These are phyloP conservation scores for Phytophthora citrophthora DNA, from an alignment of 352 stramenopile species.

Conservation along the genomic window DNA sequence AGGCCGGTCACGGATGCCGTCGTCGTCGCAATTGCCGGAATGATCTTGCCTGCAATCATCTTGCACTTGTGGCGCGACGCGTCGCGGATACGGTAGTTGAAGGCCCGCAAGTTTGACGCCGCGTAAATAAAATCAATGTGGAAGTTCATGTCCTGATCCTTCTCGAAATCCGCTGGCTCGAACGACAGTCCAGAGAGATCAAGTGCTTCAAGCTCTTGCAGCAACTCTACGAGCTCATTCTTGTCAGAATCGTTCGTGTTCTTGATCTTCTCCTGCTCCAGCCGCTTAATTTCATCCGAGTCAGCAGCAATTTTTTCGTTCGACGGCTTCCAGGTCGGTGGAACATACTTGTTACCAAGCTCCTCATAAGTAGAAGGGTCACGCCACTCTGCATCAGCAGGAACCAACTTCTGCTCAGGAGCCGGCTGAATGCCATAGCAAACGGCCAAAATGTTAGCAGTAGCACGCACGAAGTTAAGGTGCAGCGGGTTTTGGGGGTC, in stretches of 20 bases:
- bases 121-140: conserved; percentile 98
- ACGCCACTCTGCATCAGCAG: conserved; percentile 88
- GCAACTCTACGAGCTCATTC: conserved; percentile 67
- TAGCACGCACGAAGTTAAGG: conserved; percentile 80
- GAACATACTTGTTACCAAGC: conserved; percentile 45
- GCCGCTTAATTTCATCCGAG: conserved; percentile 68
- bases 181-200: conserved; percentile 67
- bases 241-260: conserved; percentile 70
- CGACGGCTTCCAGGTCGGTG: conserved; percentile 71
- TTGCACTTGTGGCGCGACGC: conserved; percentile 93
- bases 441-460: conserved; percentile 82
- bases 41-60: conserved; percentile 99
- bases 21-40: conserved; percentile 99
- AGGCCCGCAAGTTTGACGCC: conserved; percentile 96
- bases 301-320: conserved; percentile 82
- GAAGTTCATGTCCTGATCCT: conserved; percentile 96
- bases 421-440: conserved; percentile 77
- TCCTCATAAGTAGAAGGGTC: conserved; percentile 68
- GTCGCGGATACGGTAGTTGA: conserved; percentile 88
- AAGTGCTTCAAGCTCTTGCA: conserved; percentile 72
- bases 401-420: conserved; percentile 70
- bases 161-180: conserved; percentile 95
- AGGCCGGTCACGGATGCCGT: conserved; percentile 99
- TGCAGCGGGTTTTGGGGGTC: conserved; percentile 69
- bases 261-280: conserved; percentile 73